Evolutionary conservation across 306 rosid genomes (phyloP), one percentile per base, ranked within the genome.

Genomic region (Quillaja saponaria): DNA sequence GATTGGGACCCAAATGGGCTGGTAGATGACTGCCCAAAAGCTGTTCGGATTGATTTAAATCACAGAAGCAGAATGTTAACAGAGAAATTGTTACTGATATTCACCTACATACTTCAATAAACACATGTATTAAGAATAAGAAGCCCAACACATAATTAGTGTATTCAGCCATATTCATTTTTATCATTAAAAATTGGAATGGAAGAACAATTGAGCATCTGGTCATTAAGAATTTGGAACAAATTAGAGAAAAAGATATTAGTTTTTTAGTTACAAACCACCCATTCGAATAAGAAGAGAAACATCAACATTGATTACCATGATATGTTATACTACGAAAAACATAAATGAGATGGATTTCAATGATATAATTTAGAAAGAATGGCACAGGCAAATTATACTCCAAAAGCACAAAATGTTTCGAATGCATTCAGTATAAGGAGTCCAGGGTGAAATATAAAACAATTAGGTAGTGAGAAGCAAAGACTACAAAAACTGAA

Each of bases 1-100:
- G 95, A 70, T 38, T 82, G 96, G n/a, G 92, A 82, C 55, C 81
- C 95, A 71, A 90, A 87, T 0, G 96, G 97, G 79, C 87, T 94
- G 35, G 76, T 54, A 5, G 96, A 87, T 3, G 95, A 74, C 81
- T 87, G 91, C 77, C 97, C 96, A 64, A 89, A 89, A 79, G 97
- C 99, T 94, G 97, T 45, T 8, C 12, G 2, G 13, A 61, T 75
- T 63, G 8, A 57, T 40, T 34, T 39, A 75, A 34, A 12, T 53
- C 16, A 20, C 15, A 6, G 25, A 53, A 19, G 14, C 6, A 64
- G 45, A 11, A 50, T 39, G 18, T 3, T 65, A 51, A 55, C 20
- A 77, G 61, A 63, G 55, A 54, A 66, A 58, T 64, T 41, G 44
- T 39, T 2, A 7, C 44, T 8, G 13, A 39, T 39, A 39, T 39